Base-by-base conservation (phyloP, 768 basidiomycete genomes). In the Xerocomellus dryophilus region DNA sequence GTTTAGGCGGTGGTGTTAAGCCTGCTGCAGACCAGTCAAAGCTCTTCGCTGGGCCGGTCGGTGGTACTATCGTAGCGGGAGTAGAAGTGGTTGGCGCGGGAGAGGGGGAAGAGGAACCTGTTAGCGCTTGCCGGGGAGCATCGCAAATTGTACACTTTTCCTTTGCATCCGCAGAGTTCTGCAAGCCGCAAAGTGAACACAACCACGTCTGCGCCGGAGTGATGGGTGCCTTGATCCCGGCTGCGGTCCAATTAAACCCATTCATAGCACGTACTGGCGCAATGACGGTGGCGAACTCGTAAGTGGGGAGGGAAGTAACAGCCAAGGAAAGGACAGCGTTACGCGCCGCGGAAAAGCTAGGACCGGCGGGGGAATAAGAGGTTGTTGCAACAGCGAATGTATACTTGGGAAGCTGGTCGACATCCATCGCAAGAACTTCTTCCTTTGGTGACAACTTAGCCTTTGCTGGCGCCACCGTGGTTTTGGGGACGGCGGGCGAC, bases 221-320 rank as follows among this genome's bases (percentile, higher is more conserved):
- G 14, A 61, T 56, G 6, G 82, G 78, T 3, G 76, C 66, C 57
- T 79, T 84, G 50, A 80, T 65, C 4, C 84, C 86, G 1, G 83
- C 83, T 10, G 82, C 83, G 2, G 77, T 73, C 79, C 82, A 88
- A 60, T 86, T 74, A 59, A 87, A 88, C 31, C 73, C 73, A 39
- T 74, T 71, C 38, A 68, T 59, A 3, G 64, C 51, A 3, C 67
- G 51, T 15, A 56, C 49, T 11, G 69, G 51, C n/a, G 54, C 43
- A 38, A 61, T 47, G 50, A 43, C 43, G 12, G 47, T 51, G n/a
- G 51, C 50, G 57, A 78, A 72, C 36, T 74, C 66, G 52, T 67
- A 80, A 5, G 53, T 64, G 5, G 86, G 85, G 10, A 89, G 74
- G 12, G 75, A 74, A 1, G 71, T 62, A 34, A 64, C 56, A 11